These are phyloP conservation scores for Gillenia trifoliata DNA, from an alignment of 306 rosid species.

Conservation along the genomic window DNA sequence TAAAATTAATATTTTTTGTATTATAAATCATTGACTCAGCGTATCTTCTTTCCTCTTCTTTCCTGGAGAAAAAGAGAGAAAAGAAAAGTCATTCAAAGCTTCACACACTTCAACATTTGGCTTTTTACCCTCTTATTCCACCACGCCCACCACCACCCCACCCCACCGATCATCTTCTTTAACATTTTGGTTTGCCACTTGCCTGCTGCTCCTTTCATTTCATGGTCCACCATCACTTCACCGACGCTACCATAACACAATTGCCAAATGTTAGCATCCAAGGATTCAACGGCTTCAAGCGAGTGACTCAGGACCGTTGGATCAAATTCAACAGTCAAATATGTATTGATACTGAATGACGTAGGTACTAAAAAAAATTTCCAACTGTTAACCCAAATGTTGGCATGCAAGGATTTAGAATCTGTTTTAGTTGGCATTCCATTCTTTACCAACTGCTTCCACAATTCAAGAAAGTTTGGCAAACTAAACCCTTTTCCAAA, in stretches of 20 bases:
- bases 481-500: not conserved
- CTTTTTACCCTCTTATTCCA: not conserved
- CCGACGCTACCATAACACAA: not conserved
- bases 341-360: no score
- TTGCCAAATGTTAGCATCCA: not conserved
- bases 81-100: not conserved
- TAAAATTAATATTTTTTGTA: no score
- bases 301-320: not conserved
- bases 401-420: not conserved
- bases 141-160: not conserved
- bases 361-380: not conserved
- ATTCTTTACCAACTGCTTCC: not conserved
- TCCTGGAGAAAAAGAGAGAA: no score
- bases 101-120: not conserved
- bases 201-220: not conserved
- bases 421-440: not conserved
- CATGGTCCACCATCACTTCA: not conserved
- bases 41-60: no score
- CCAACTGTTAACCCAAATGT: no score
- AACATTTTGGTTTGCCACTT: not conserved
- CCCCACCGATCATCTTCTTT: not conserved
- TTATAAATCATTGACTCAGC: no score
- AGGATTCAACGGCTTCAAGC: not conserved
- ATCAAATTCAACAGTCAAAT: no score
- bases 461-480: not conserved